Base-by-base conservation (phyloP, 106 monocot genomes). In the Gastrodia elata region DNA sequence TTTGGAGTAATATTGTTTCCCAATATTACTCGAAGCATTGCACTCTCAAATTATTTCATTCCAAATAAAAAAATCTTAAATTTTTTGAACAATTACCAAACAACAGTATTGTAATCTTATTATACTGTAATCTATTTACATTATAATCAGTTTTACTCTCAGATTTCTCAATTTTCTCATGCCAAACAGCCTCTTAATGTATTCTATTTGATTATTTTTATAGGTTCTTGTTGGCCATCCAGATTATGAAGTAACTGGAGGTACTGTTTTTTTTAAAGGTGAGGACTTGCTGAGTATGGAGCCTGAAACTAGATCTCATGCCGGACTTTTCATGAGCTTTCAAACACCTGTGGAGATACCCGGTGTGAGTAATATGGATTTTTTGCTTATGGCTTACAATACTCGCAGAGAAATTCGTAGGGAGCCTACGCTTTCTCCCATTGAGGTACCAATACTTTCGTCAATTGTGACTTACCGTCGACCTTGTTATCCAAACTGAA, bases 141-240 rank as follows among this genome's bases (percentile, higher is more conserved):
- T n/a, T n/a, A n/a, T n/a, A n/a, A n/a, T n/a, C n/a, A n/a, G n/a
- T n/a, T n/a, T n/a, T n/a, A n/a, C n/a, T n/a, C n/a, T n/a, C n/a
- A n/a, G n/a, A n/a, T n/a, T n/a, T n/a, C n/a, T n/a, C n/a, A n/a
- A n/a, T n/a, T n/a, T n/a, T n/a, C n/a, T n/a, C n/a, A n/a, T n/a
- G n/a, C n/a, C 7, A 14, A 20, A 67, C 5, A 14, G 18, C 24
- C 24, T 40, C 24, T 26, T 39, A 13, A 65, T 67, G 30, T 26
- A 39, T 55, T 55, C 9, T 70, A 4, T 74, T 24, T 64, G 68
- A 14, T 18, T 32, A 34, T 5, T 73, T 38, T 76, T 25, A 7
- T 76, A 98, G 97, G 97, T 97, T 84, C 90, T 97, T 68, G 93
- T 88, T 77, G 97, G 93, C 24, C 97, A 97, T 86, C 93, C 97